phyloP scores from a whole-genome alignment of 2,329 filamentous ascomycete species.

The Myriosclerotinia duriaeana region DNA sequence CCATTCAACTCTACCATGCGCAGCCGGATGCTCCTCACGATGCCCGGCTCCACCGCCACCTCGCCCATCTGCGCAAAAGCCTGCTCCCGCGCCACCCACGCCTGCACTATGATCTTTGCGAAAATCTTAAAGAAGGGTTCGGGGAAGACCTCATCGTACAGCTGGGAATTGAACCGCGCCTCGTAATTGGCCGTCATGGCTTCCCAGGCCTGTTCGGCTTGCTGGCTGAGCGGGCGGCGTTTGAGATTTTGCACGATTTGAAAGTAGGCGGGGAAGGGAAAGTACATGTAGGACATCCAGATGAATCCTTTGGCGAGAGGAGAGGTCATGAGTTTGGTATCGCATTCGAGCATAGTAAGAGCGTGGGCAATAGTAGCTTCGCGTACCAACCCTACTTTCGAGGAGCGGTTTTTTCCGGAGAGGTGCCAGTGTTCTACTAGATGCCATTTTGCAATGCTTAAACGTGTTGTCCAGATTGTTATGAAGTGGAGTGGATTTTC shows the following conservation, averaged over 20 bases:
- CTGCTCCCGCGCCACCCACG: conserved; percentile 35
- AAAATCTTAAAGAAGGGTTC: conserved; percentile 32
- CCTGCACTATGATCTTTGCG: conserved; percentile 33
- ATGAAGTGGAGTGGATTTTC: conserved; percentile 43
- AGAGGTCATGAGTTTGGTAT: conserved; percentile 39
- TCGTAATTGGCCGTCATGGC: conserved; percentile 35
- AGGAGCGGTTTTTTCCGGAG: conserved; percentile 27
- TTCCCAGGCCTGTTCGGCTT: conserved; percentile 38
- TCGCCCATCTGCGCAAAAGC: conserved; percentile 28
- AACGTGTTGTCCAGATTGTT: conserved; percentile 36
- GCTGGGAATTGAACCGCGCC: conserved; percentile 29
- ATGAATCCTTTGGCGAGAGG: conserved; percentile 37
- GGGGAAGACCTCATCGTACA: conserved; percentile 1
- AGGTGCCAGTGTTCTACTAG: conserved; percentile 37
- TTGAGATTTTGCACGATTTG: conserved; percentile 40
- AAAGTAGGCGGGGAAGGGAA: conserved; percentile 41
- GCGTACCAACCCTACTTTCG: conserved; percentile 36
- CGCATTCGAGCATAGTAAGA: conserved; percentile 39
- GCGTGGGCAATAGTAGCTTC: conserved; percentile 40
- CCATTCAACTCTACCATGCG: conserved; percentile 25
- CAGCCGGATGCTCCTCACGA: conserved; percentile 34
- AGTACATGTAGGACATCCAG: conserved; percentile 40
- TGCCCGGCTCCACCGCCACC: conserved; percentile 27
- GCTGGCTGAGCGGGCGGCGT: conserved; percentile 32
- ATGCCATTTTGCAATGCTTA: conserved; percentile 35